Conservation (phyloP, 177 flowering plant genomes). For the Vitis hybrid region DNA sequence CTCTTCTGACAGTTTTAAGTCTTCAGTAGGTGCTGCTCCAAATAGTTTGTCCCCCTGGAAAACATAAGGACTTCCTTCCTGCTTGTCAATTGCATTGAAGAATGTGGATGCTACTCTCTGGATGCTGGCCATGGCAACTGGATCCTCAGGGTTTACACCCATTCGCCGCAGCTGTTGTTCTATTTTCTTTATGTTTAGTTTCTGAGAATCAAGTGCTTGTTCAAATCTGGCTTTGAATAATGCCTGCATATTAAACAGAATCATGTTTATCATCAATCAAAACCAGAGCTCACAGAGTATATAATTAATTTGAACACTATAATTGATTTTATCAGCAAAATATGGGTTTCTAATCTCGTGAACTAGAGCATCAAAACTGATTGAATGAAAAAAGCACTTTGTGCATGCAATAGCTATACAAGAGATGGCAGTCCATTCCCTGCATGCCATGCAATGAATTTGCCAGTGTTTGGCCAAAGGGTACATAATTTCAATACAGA, state of each 20-base stretch:
- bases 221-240: conserved; percentile 97
- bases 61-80: conserved; percentile 91
- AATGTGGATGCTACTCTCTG: conserved; percentile 97
- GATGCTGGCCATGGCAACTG: conserved; percentile 94
- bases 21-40: conserved; percentile 11
- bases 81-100: conserved; percentile 93
- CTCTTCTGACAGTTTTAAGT: conserved; percentile 41
- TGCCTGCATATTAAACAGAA: conserved; percentile 56
- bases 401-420: not conserved
- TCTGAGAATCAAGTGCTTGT: conserved; percentile 98
- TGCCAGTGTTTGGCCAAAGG: too few species aligned
- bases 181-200: conserved; percentile 82
- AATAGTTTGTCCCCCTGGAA: conserved; percentile 53
- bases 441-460: not conserved
- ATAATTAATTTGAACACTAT: not conserved
- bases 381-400: not conserved
- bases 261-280: not conserved
- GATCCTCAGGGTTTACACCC: conserved; percentile 97
- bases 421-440: not conserved
- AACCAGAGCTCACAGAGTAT: not conserved
- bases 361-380: not conserved
- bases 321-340: not conserved
- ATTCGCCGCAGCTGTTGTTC: conserved; percentile 88
- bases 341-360: not conserved
- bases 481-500: too few species aligned